Evolutionary conservation across 352 stramenopile genomes (phyloP), one percentile per base, ranked within the genome.

Genomic region (Plasmopara viticola): DNA sequence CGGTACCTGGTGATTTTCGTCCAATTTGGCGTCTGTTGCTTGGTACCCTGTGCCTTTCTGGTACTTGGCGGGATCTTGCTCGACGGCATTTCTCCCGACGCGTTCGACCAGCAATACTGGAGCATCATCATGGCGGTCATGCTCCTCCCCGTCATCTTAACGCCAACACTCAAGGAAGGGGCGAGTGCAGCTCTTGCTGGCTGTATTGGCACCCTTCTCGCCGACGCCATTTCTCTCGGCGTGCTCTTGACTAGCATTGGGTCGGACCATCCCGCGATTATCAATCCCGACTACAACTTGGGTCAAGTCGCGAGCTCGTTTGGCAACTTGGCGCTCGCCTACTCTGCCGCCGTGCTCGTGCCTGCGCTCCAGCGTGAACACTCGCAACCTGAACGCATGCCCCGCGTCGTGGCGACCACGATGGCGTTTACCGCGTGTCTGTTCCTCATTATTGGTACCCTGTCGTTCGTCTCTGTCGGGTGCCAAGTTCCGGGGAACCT

Each of bases 401-500:
- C 74, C 1, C 66, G 69, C 0, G 60, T 87, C 5, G 66, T 87
- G 2, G 60, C 56, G 4, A 64, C 62, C 12, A 85, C 74, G 0
- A 76, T 87, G 61, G 40, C 44, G 6, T 74, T 84, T 46, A 72
- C 71, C 0, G 61, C 67, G 2, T 62, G 48, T 14, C 62, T 86
- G 7, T 86, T 86, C 54, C 52, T 83, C 14, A 78, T 71, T 38
- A 73, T 87, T 28, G 76, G 66, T 0, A 41, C 53, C 28, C 65
- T 59, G 2, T 70, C 68, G 33, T 83, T 70, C 40, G 56, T 60
- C 6, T 74, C 55, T 44, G 66, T 84, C 0, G 74, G 74, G n/a
- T 86, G 74, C 51, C 74, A 86, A 57, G 80, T 86, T 46, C 65
- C 74, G 0, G 68, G 70, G 17, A 86, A 86, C 48, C 59, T 86